A percentile compares a stretch with the other conserved stretches of the same genome.
Conservation (phyloP, 768 basidiomycete species). For the Dentipellis sp. region DNA sequence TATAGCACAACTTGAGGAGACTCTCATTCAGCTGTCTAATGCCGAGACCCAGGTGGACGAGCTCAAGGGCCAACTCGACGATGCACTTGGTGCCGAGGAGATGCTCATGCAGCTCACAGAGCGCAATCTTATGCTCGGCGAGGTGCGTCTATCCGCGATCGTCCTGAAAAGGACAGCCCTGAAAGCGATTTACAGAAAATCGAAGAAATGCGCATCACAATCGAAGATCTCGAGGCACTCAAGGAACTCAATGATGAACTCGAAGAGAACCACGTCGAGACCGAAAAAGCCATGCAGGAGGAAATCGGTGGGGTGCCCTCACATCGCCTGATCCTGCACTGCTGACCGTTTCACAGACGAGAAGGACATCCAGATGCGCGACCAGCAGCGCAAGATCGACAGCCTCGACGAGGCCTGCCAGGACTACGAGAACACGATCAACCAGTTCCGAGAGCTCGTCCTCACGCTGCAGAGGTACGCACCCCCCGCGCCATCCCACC, state of each 20-base stretch:
- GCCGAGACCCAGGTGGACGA: constrained; percentile 92
- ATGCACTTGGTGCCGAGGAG: constrained; percentile 91
- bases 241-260: constrained; percentile 96
- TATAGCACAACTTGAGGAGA: constrained; percentile 70
- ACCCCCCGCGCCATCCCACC: constrained; percentile 2
- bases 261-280: constrained; percentile 92
- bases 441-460: constrained; percentile 90
- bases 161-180: neutral
- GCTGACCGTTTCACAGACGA: constrained; percentile 33
- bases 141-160: constrained; percentile 35
- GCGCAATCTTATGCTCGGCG: constrained; percentile 83
- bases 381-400: constrained; percentile 55
- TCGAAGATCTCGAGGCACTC: constrained; percentile 93
- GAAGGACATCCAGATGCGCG: constrained; percentile 63
- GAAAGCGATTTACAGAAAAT: constrained; percentile 56
- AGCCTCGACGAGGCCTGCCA: constrained; percentile 68
- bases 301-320: constrained; percentile 61
- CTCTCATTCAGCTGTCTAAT: constrained; percentile 72
- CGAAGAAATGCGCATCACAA: constrained; percentile 92
- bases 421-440: constrained; percentile 83
- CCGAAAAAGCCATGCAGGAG: constrained; percentile 83
- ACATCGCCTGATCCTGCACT: neutral
- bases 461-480: constrained; percentile 67
- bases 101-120: constrained; percentile 94
- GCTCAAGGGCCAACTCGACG: constrained; percentile 89